Evolutionary conservation across 352 stramenopile species (phyloP).

Genomic region (Elongisporangium prolatum): DNA sequence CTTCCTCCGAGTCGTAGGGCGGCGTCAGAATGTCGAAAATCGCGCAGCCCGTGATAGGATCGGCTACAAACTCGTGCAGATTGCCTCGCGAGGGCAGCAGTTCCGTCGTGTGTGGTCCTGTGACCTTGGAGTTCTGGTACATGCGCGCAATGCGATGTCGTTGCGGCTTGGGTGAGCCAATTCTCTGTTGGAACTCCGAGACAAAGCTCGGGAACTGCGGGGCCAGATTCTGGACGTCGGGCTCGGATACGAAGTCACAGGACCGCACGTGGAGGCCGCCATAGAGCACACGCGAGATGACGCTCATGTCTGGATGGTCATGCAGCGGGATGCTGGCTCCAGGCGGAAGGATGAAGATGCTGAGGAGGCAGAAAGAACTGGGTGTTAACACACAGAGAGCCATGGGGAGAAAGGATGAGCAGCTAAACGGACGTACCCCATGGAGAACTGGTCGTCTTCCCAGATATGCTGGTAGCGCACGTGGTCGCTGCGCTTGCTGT

Average conservation of each 20-base stretch:
- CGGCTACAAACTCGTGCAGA: constrained; percentile 76
- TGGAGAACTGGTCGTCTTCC: constrained; percentile 74
- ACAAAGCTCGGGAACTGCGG: constrained; percentile 3
- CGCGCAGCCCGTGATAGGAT: constrained; percentile 61
- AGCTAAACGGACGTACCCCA: constrained; percentile 35
- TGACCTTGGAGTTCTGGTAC: constrained; percentile 28
- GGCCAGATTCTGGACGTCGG: constrained; percentile 6
- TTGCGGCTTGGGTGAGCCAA: constrained; percentile 1
- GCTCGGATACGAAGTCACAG: constrained; percentile 42
- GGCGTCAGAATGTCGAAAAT: constrained; percentile 86
- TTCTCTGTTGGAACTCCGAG: constrained; percentile 4
- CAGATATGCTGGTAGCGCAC: constrained; percentile 82
- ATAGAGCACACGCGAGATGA: constrained; percentile 81
- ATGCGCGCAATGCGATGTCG: constrained; percentile 29
- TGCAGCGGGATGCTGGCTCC: constrained; percentile 70
- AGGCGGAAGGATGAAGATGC: constrained; percentile 81
- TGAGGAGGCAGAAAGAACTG: constrained; percentile 12
- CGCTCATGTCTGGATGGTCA: constrained; percentile 81
- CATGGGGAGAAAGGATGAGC: neutral
- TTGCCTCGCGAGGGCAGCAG: constrained; percentile 69
- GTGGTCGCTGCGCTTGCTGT: constrained; percentile 5
- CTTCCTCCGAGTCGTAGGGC: constrained; percentile 65
- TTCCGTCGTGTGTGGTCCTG: constrained; percentile 61
- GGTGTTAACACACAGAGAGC: neutral
- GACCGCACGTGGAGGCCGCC: constrained; percentile 57